phyloP scores from a whole-genome alignment of 257 asterid genomes.

The Solanum tarapatanum region DNA sequence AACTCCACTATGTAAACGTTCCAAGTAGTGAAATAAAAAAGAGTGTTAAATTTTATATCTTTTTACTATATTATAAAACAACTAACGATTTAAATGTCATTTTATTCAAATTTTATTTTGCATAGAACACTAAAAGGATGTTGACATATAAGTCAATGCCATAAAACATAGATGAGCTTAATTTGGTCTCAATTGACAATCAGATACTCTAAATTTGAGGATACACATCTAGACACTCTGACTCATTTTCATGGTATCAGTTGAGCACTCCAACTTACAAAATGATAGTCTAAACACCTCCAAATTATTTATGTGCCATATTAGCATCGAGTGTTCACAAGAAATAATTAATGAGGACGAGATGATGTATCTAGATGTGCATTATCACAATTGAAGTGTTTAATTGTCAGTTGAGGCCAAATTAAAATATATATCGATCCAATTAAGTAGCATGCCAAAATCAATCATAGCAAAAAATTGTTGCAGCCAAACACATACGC shows the following conservation, averaged over 20 bases:
- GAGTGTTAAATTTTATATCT: background rate
- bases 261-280: background rate
- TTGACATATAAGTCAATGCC: background rate
- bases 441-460: slow-evolving; percentile 25
- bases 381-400: background rate
- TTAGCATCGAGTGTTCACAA: background rate
- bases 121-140: background rate
- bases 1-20: background rate
- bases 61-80: background rate
- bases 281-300: background rate
- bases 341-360: background rate
- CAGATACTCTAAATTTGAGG: background rate
- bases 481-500: too few species aligned
- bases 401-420: background rate
- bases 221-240: background rate
- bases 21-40: background rate
- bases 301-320: background rate
- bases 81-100: background rate
- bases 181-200: background rate
- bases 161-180: background rate
- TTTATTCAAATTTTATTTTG: background rate
- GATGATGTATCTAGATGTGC: background rate
- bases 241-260: background rate
- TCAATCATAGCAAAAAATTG: slow-evolving; percentile 12
- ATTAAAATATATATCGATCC: background rate